Evolutionary conservation across 1,284 basidiomycete species (phyloP).

Genomic region (Moesziomyces sp.): DNA sequence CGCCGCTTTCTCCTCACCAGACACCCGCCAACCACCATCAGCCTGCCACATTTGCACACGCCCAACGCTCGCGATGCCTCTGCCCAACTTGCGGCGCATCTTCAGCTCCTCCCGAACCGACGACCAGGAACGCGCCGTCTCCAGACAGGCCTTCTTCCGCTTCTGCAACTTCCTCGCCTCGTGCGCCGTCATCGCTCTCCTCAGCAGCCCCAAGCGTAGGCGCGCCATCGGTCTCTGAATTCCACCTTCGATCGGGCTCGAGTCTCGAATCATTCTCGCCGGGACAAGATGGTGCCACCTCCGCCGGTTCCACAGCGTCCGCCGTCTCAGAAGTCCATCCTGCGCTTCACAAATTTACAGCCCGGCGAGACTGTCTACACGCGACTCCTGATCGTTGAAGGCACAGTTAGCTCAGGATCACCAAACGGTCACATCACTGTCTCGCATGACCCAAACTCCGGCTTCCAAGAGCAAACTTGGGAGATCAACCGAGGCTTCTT

Average conservation of each 20-base stretch:
- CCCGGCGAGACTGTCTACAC: conserved; percentile 29
- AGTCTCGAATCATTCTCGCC: background rate
- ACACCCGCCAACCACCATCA: too few relatives aligned
- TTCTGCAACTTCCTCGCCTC: conserved; percentile 60
- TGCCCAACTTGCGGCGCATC: conserved; percentile 59
- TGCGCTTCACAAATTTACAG: conserved; percentile 30
- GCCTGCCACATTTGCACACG: too few relatives aligned
- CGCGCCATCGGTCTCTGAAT: conserved; percentile 40
- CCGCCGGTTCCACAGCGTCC: conserved; percentile 9
- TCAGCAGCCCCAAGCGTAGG: conserved; percentile 54
- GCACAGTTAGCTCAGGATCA: conserved; percentile 3
- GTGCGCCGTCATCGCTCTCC: conserved; percentile 59
- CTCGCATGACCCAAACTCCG: conserved; percentile 5
- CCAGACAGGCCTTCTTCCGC: conserved; percentile 61
- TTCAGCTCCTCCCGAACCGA: conserved; percentile 59
- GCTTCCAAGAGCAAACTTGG: conserved; percentile 31
- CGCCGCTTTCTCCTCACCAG: too few relatives aligned
- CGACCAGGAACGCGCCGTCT: conserved; percentile 58
- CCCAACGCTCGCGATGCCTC: conserved; percentile 39
- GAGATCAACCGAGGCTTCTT: conserved; percentile 40
- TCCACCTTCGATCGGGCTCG: background rate
- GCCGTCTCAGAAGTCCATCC: background rate
- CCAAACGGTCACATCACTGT: conserved; percentile 16
- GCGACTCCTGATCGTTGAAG: conserved; percentile 38
- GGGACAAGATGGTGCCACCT: conserved; percentile 1